A percentile compares a stretch with the other conserved stretches of the same genome.
phyloP scores from a whole-genome alignment of 352 stramenopile genomes.

The Phytophthora pluvialis region DNA sequence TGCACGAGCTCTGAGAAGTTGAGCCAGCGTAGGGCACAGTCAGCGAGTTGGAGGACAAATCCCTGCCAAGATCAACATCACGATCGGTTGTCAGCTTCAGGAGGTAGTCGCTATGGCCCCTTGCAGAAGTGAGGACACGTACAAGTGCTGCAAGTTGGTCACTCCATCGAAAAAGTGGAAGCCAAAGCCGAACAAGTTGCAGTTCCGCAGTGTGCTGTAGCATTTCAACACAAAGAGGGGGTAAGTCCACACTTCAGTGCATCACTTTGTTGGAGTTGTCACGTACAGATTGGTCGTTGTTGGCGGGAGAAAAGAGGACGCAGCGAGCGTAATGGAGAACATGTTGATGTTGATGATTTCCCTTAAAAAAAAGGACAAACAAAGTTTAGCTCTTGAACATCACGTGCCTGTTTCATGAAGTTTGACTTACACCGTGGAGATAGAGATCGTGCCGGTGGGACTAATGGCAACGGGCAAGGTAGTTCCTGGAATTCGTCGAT shows the following conservation, averaged over 20 bases:
- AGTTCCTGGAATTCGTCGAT: slow-evolving; percentile 31
- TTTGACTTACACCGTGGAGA: slow-evolving; percentile 38
- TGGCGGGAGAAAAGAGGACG: slow-evolving; percentile 33
- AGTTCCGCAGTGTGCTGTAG: slow-evolving; percentile 48
- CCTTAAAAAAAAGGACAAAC: slow-evolving; percentile 3
- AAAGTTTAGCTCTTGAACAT: no score
- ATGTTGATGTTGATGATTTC: slow-evolving; percentile 47
- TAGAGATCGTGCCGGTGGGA: slow-evolving; percentile 10
- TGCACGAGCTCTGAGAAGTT: slow-evolving; percentile 21
- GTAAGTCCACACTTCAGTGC: background rate
- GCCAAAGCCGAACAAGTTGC: slow-evolving; percentile 45
- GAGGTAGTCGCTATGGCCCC: no score
- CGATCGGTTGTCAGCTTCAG: no score
- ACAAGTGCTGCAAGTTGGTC: slow-evolving; percentile 41
- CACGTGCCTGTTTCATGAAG: background rate
- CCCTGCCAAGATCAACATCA: slow-evolving; percentile 22
- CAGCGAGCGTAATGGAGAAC: slow-evolving; percentile 35
- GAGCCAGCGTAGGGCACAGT: slow-evolving; percentile 42
- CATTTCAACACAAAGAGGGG: background rate
- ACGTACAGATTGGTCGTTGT: slow-evolving; percentile 40
- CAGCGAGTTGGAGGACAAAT: slow-evolving; percentile 51
- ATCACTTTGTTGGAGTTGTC: background rate
- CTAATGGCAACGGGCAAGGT: slow-evolving; percentile 32
- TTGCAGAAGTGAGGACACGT: slow-evolving; percentile 3
- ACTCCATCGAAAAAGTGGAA: slow-evolving; percentile 45